phyloP scores from a whole-genome alignment of 768 basidiomycete species.

The Rhodotorula graminis region DNA sequence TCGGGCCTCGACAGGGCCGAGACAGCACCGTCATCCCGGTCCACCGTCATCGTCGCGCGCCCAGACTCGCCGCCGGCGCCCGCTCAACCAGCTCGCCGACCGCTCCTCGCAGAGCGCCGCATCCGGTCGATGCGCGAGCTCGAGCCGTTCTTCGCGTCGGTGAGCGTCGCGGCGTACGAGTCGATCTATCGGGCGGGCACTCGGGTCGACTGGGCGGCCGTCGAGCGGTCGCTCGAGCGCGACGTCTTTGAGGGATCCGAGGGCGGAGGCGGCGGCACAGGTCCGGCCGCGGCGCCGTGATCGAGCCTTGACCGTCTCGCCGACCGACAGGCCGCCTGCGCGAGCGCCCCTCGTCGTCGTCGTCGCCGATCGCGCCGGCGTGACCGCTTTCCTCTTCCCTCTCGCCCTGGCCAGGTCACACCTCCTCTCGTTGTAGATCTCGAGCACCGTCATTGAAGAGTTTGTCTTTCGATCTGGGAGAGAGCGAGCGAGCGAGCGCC shows the following conservation, averaged over 20 bases:
- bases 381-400: neutral
- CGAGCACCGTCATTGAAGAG: too few species aligned
- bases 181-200: slow-evolving; percentile 77
- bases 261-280: too few species aligned
- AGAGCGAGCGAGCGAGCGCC: too few species aligned
- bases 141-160: slow-evolving; percentile 81
- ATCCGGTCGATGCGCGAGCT: slow-evolving; percentile 52
- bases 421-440: too few species aligned
- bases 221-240: slow-evolving; percentile 71
- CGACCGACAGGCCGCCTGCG: too few species aligned
- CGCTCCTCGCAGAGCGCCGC: slow-evolving; percentile 57
- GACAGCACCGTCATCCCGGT: too few species aligned
- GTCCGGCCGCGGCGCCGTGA: neutral
- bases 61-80: neutral
- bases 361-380: too few species aligned
- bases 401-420: too few species aligned
- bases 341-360: too few species aligned
- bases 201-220: slow-evolving; percentile 79
- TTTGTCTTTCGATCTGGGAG: too few species aligned
- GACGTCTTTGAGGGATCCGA: slow-evolving; percentile 74
- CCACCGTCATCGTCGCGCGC: neutral
- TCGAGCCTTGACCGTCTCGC: neutral
- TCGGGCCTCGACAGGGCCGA: too few species aligned
- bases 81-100: slow-evolving; percentile 53
- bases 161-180: slow-evolving; percentile 85